Base-by-base conservation (phyloP, 2,329 filamentous ascomycete genomes). In the Aureobasidium sp. region DNA sequence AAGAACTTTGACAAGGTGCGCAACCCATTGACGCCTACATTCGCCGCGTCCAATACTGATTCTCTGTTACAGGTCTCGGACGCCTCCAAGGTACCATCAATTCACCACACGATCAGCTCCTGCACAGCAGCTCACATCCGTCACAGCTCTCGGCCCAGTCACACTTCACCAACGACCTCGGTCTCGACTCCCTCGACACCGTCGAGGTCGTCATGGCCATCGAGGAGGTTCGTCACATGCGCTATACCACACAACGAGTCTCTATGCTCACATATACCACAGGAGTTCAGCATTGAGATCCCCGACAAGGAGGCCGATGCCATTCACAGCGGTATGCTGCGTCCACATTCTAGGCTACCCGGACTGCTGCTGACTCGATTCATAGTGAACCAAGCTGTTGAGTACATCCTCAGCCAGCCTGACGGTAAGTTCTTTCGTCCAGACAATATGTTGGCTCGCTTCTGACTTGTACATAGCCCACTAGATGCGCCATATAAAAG, bases 131-230 rank as follows among this genome's bases (percentile, higher is more conserved):
- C 51, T 55, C n/a, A 62, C 50, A 1, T 12, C n/a, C 5, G n/a
- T 26, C n/a, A 64, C 71, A 97, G 93, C 90, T 99, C 75, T 90
- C 87, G 72, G 79, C 85, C 66, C 82, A 81, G 60, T 88, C 93
- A 64, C 92, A 97, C 84, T 99, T 99, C 80, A 84, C 91, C 75
- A 97, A 97, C 77, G 76, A 99, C 79, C 89, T 99, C 67, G 94
- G 92, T 68, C 83, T 99, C 72, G 94, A 99, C 82, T 95, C 89
- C 80, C 85, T 99, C 77, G 94, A 99, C 78, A 97, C 94, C 67
- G 94, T 99, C 67, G 94, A 99, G 84, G 94, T 99, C 69, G 94
- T 99, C 71, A 99, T 99, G 94, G 94, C 94, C 68, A 97, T 99
- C 79, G 94, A 99, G 85, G 94, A 99, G 87, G 89, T 91, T 79